Evolutionary conservation across 2,329 filamentous ascomycete species (phyloP), one percentile per base, ranked within the genome.

Genomic region (Ophiosphaerella herpotricha): DNA sequence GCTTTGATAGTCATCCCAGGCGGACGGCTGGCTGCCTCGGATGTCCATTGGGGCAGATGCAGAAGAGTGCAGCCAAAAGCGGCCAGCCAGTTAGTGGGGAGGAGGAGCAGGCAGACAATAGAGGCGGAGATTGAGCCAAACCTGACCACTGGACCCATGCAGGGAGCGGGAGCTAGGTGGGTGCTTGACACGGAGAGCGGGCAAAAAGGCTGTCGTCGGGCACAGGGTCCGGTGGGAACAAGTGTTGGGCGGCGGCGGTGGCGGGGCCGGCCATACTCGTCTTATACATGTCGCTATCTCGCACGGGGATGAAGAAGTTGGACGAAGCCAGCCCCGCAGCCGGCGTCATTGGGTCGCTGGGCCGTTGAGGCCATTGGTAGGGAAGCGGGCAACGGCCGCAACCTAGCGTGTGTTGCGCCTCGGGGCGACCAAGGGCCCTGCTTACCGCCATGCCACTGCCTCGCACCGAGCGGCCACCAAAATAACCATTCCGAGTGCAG

Each of bases 1-100:
- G 49, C 73, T 73, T 44, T 78, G 76, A 60, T 79, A 78, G 44
- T 74, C 73, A 49, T 72, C 67, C 77, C 77, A 80, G 29, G 68
- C 75, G 26, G 76, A 63, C n/a, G 77, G 77, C 60, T 72, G 72
- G 56, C 73, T 73, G 46, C 68, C 68, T 52, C 60, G 62, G 52
- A 71, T 70, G 49, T 73, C 71, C 73, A 74, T 74, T 49, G 51
- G 32, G 43, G 31, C 16, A 23, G 32, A 21, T 40, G 13, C 32
- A 29, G n/a, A 32, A 24, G 9, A 12, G 37, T 5, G 9, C 33
- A 18, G 7, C 14, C 21, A 21, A 39, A 21, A 24, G 16, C n/a
- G 21, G 29, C 21, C 18, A 21, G 18, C 18, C 18, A 21, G 18
- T 21, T 5, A 32, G 35, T 46, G 23, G 40, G 39, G 46, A 39